Evolutionary conservation across 306 rosid species (phyloP).

Genomic region (Abrus precatorius): DNA sequence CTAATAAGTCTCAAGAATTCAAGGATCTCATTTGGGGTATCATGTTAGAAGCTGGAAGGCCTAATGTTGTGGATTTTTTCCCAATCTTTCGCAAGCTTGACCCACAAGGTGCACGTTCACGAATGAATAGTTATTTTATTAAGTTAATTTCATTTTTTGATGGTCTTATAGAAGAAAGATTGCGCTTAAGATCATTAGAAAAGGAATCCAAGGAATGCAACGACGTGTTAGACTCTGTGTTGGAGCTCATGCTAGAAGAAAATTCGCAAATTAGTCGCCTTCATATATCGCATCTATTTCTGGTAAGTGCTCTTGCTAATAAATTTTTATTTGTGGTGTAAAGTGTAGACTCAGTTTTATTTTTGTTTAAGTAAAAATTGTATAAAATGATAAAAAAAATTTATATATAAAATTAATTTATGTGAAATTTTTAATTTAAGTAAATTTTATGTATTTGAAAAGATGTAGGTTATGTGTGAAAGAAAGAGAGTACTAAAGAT

Average conservation of each 20-base stretch:
- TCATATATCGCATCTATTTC: background rate
- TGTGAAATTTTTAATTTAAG: too few relatives aligned
- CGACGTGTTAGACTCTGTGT: constrained; percentile 41
- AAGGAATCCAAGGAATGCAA: background rate
- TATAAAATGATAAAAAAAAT: too few relatives aligned
- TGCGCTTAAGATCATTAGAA: background rate
- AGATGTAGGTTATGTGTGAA: too few relatives aligned
- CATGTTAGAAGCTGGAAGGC: constrained; percentile 33
- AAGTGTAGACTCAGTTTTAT: too few relatives aligned
- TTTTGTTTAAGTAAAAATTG: too few relatives aligned
- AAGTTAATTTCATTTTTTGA: background rate
- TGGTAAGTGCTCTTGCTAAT: background rate
- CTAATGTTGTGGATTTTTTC: constrained; percentile 24
- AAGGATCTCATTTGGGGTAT: constrained; percentile 8
- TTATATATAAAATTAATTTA: too few relatives aligned
- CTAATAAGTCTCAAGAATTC: constrained; percentile 28
- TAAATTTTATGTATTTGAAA: too few relatives aligned
- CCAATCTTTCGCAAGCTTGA: background rate
- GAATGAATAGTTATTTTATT: background rate
- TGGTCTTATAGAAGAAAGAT: constrained; percentile 31
- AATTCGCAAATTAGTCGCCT: background rate
- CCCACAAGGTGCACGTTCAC: constrained; percentile 18
- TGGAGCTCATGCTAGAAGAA: constrained; percentile 16
- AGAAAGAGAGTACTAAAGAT: too few relatives aligned
- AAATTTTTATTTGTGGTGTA: too few relatives aligned